Evolutionary conservation across 768 basidiomycete genomes (phyloP).

Genomic region (Suillus plorans): DNA sequence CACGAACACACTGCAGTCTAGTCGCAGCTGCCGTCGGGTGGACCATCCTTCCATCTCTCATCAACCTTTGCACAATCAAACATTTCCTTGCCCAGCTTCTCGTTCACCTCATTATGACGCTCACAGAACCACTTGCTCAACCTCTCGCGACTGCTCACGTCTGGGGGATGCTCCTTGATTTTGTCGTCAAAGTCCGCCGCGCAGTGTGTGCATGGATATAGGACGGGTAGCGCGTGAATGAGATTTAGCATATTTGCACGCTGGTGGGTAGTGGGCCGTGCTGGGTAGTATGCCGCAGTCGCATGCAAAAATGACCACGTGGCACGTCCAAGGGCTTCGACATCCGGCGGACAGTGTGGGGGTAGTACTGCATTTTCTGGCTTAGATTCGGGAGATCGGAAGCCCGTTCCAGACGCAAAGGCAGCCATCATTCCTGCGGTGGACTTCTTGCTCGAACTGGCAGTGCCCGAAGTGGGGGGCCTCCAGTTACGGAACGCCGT

Average conservation of each 20-base stretch:
- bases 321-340: constrained; percentile 83
- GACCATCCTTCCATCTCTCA: constrained; percentile 93
- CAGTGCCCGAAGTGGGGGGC: constrained; percentile 36
- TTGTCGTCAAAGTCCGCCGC: constrained; percentile 79
- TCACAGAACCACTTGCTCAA: constrained; percentile 88
- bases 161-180: constrained; percentile 66
- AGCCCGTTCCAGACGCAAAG: constrained; percentile 29
- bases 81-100: constrained; percentile 73
- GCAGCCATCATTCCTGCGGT: constrained; percentile 35
- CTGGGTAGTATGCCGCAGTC: constrained; percentile 93
- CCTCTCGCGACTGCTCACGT: constrained; percentile 67
- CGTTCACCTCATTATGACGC: constrained; percentile 91
- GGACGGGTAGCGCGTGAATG: constrained; percentile 69
- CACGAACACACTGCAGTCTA: constrained; percentile 31
- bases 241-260: constrained; percentile 83
- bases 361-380: constrained; percentile 42
- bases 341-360: constrained; percentile 84
- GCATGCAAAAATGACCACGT: constrained; percentile 98
- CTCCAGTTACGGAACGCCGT: constrained; percentile 77
- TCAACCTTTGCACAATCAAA: constrained; percentile 85
- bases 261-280: constrained; percentile 70
- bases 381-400: constrained; percentile 25
- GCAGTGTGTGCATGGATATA: constrained; percentile 90
- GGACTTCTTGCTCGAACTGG: constrained; percentile 21
- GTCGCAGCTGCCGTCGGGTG: constrained; percentile 86